phyloP scores from a whole-genome alignment of 306 rosid species.

The Quillaja saponaria region DNA sequence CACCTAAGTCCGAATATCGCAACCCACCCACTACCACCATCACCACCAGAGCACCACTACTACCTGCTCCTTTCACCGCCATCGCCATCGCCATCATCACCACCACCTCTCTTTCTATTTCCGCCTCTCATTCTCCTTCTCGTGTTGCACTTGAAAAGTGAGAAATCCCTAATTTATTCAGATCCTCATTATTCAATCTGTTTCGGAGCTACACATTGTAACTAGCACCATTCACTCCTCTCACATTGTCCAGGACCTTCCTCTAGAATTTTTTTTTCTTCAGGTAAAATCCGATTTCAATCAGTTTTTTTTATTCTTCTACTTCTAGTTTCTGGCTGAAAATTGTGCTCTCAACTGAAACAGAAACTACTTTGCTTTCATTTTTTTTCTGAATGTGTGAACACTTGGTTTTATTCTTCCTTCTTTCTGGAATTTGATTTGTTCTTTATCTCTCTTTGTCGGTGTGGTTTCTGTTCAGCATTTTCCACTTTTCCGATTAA shows the following conservation, averaged over 20 bases:
- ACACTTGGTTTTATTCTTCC: constrained; percentile 17
- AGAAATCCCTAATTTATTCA: constrained; percentile 8
- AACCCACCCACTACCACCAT: constrained; percentile 41
- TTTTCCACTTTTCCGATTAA: constrained; percentile 1
- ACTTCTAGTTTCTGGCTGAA: not conserved
- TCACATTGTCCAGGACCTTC: constrained; percentile 1
- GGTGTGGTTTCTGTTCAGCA: constrained; percentile 38
- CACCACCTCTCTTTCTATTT: constrained; percentile 1
- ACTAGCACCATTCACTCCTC: constrained; percentile 3
- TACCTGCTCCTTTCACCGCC: not conserved
- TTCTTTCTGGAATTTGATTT: constrained; percentile 12
- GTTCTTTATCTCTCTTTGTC: constrained; percentile 40
- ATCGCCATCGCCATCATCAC: not conserved
- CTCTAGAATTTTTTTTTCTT: constrained; percentile 31
- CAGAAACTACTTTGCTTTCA: not conserved
- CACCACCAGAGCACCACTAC: constrained; percentile 29
- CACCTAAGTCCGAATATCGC: constrained; percentile 57
- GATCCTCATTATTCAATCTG: constrained; percentile 43
- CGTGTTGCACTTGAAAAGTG: not conserved
- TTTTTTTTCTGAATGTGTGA: not conserved
- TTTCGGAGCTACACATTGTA: constrained; percentile 23
- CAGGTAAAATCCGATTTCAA: constrained; percentile 49
- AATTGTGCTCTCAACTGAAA: constrained; percentile 2
- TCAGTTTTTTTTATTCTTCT: constrained; percentile 1
- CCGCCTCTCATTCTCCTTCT: constrained; percentile 1